Evolutionary conservation across 441 rosid species (phyloP).

Genomic region (Brassica balearica): DNA sequence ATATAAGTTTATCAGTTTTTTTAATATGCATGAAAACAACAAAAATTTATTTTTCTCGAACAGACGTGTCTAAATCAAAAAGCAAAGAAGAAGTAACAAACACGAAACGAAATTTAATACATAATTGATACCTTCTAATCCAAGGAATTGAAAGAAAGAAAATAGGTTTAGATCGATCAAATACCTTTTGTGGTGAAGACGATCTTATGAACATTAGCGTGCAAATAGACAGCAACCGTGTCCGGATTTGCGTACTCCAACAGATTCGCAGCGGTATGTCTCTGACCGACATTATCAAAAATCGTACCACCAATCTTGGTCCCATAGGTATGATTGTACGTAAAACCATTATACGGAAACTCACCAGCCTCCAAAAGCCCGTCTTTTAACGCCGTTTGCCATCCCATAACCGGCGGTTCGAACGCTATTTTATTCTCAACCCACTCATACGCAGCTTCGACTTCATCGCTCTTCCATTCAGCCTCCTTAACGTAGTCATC

Average conservation of each 20-base stretch:
- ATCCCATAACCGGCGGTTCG: constrained; percentile 50
- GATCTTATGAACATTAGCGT: constrained; percentile 61
- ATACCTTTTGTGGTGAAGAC: constrained; percentile 53
- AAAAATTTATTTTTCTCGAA: neutral
- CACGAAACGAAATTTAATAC: neutral
- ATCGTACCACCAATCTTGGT: constrained; percentile 57
- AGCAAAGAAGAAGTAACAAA: neutral
- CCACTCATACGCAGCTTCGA: constrained; percentile 56
- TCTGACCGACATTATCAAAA: constrained; percentile 50
- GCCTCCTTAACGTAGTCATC: constrained; percentile 43
- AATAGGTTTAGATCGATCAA: neutral
- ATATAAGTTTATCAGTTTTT: neutral
- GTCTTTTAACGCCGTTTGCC: constrained; percentile 66
- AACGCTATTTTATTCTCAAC: constrained; percentile 62
- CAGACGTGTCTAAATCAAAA: neutral
- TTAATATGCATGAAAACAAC: neutral
- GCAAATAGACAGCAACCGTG: constrained; percentile 50
- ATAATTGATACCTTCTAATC: neutral
- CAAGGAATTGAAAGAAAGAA: neutral
- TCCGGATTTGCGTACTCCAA: constrained; percentile 58
- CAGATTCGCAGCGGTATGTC: constrained; percentile 62
- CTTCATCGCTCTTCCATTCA: constrained; percentile 52
- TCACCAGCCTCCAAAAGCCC: constrained; percentile 64
- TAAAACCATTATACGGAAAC: constrained; percentile 55
- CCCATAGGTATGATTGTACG: constrained; percentile 53